Evolutionary conservation across 1,139 yeast genomes (phyloP).

Genomic region (Taphrina populina): DNA sequence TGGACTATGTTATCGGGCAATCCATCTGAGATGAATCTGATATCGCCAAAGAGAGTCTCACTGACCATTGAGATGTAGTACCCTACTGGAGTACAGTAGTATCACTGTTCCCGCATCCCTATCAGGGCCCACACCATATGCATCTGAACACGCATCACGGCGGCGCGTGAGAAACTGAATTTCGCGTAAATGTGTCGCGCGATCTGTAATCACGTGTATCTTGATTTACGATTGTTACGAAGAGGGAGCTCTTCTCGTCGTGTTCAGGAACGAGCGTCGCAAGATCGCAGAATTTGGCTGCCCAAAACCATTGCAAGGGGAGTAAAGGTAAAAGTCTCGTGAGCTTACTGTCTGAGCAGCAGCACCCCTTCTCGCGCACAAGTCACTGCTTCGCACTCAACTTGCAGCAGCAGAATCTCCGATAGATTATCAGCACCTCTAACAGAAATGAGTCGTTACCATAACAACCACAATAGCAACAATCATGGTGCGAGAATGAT

Average conservation of each 20-base stretch:
- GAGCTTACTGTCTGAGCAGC: background rate
- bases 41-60: background rate
- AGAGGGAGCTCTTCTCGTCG: no score
- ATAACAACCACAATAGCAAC: conserved; percentile 14
- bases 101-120: no score
- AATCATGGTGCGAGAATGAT: conserved; percentile 9
- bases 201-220: no score
- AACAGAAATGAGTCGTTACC: conserved; percentile 18
- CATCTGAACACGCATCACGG: no score
- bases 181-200: no score
- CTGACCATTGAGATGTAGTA: background rate
- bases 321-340: conserved; percentile 11
- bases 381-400: background rate
- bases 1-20: background rate
- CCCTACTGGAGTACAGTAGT: no score
- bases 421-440: background rate
- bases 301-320: no score
- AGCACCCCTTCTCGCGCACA: background rate
- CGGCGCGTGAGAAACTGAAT: no score
- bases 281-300: no score
- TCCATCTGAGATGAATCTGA: conserved; percentile 10
- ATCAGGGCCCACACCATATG: no score
- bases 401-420: background rate
- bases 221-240: no score
- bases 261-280: no score